Base-by-base conservation (phyloP, 305 asterid species). In the Fraxinus floribunda region DNA sequence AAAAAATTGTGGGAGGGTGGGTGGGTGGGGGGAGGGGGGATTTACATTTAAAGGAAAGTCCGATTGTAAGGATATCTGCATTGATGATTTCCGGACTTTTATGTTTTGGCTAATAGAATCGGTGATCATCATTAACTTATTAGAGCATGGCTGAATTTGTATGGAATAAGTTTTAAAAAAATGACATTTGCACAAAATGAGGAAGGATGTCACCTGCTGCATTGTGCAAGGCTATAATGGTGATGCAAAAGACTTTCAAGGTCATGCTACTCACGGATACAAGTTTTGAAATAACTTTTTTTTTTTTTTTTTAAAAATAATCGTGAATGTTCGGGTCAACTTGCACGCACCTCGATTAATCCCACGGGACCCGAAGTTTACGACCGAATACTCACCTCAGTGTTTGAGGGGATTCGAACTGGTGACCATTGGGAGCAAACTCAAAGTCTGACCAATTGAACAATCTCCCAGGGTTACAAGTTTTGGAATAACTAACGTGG, bases 211-310 rank as follows among this genome's bases (percentile, higher is more conserved):
- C 2, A 13, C 20, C 60, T 49, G 18, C 18, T 15, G 18, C 60
- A 49, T 49, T 49, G 60, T 49, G 60, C 60, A 15, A 15, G 60
- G 18, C 60, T 49, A 49, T 46, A n/a, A 57, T 7, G 10, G 22
- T 57, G 68, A 20, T 57, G 60, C 60, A 49, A 49, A 46, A 57
- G 68, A 57, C 26, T 5, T 77, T 77, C 76, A 85, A 52, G 80
- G 75, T 60, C 39, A 36, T 84, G 73, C 82, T 77, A 79, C 36
- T 38, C 71, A 18, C 15, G 8, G 1, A 13, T 49, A 49, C 15
- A 75, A n/a, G 16, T 75, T 75, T 24, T 38, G 78, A n/a, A 78
- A 68, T 57, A 64, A 77, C 66, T 70, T 75, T 75, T 24, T 38
- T 75, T 75, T 24, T 38, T 75, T 75, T 24, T 38, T 75, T 75